Conservation (phyloP, 2,329 filamentous ascomycete species). For the Phaeomoniella chlamydospora region DNA sequence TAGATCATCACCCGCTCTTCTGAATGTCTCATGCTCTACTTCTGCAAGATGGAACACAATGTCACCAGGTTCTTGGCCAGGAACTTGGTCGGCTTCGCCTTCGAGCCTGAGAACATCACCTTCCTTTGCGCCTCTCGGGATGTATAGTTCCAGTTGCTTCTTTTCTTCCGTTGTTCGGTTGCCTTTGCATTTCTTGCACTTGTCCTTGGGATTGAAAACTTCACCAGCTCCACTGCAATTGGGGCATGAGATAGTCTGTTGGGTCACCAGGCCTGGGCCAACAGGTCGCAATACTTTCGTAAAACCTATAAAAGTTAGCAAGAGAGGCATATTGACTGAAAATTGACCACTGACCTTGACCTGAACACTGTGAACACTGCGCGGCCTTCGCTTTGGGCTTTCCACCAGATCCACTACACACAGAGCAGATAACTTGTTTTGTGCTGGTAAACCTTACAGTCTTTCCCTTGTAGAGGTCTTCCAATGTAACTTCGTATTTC, state of each 20-base stretch:
- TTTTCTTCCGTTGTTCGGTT: constrained; percentile 73
- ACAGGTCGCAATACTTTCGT: constrained; percentile 68
- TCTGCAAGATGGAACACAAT: constrained; percentile 83
- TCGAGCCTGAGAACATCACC: constrained; percentile 82
- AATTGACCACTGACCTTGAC: constrained; percentile 42
- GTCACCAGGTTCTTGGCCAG: constrained; percentile 69
- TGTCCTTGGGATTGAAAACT: constrained; percentile 89
- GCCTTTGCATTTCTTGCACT: constrained; percentile 98
- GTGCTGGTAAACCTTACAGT: constrained; percentile 93
- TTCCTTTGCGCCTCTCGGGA: constrained; percentile 38
- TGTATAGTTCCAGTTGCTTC: constrained; percentile 93
- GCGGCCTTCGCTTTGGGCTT: constrained; percentile 82
- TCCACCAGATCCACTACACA: constrained; percentile 78
- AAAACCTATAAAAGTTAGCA: constrained; percentile 31
- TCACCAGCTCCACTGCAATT: constrained; percentile 75
- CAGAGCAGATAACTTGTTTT: constrained; percentile 78
- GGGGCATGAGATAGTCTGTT: constrained; percentile 65
- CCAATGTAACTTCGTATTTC: constrained; percentile 76
- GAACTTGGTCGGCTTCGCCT: constrained; percentile 86
- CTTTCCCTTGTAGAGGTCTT: constrained; percentile 97
- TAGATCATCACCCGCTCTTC: constrained; percentile 70
- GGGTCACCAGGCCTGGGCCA: constrained; percentile 73
- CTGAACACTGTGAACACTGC: constrained; percentile 72
- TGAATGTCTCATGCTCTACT: constrained; percentile 66
- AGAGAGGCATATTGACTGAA: background rate